phyloP scores from a whole-genome alignment of 768 basidiomycete species.

The Agaricus sinodeliciosus region DNA sequence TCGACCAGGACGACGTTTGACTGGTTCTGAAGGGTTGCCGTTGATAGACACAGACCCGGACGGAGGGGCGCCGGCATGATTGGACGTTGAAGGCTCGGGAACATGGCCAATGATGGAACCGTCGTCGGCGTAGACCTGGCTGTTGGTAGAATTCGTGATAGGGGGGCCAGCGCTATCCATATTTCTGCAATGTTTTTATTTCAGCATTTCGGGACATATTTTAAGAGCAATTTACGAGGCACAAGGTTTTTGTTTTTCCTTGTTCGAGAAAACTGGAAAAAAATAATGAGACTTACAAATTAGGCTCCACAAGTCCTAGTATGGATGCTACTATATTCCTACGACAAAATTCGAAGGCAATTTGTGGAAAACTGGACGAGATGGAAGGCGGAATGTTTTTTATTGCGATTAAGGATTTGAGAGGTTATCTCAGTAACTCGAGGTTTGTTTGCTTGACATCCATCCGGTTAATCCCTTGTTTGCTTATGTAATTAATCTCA shows the following conservation, averaged over 20 bases:
- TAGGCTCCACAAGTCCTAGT: background rate
- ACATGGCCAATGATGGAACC: slow-evolving; percentile 6
- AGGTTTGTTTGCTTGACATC: slow-evolving; percentile 4
- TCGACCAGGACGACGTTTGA: slow-evolving; percentile 66
- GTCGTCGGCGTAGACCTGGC: slow-evolving; percentile 4
- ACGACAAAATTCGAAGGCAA: background rate
- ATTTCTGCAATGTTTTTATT: slow-evolving; percentile 11
- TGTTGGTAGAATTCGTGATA: slow-evolving; percentile 10
- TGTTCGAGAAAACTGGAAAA: background rate
- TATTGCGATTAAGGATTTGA: background rate
- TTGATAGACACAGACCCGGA: background rate
- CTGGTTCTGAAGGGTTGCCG: slow-evolving; percentile 13
- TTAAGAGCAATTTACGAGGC: background rate
- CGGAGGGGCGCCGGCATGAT: background rate
- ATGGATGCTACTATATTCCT: background rate
- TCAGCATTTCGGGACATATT: slow-evolving; percentile 6
- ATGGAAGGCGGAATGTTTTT: background rate
- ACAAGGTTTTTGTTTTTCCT: background rate
- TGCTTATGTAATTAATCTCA: background rate
- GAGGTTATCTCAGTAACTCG: slow-evolving; percentile 4
- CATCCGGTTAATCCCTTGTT: slow-evolving; percentile 3
- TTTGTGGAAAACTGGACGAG: background rate
- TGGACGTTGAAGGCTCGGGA: background rate
- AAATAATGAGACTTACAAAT: slow-evolving; percentile 8
- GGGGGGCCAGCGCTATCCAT: slow-evolving; percentile 10